phyloP scores from a whole-genome alignment of 768 basidiomycete species.

The Kwoniella newhampshirensis region DNA sequence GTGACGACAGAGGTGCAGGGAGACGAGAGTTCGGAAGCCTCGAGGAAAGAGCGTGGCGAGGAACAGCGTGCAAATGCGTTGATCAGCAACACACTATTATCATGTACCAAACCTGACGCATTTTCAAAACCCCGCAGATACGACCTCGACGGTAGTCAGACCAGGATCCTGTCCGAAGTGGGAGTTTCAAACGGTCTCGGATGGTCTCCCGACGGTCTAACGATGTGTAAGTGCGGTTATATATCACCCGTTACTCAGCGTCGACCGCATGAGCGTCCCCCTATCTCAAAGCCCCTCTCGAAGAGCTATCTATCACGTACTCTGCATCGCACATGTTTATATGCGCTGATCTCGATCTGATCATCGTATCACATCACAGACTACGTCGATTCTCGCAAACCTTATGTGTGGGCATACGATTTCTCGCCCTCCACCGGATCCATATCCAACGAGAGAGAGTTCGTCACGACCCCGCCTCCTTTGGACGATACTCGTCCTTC shows the following conservation, averaged over 20 bases:
- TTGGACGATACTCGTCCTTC: constrained; percentile 14
- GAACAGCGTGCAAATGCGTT: too few species aligned
- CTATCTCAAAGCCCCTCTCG: too few species aligned
- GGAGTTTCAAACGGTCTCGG: constrained; percentile 48
- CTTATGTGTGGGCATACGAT: constrained; percentile 30
- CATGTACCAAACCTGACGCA: not conserved
- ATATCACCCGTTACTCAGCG: not conserved
- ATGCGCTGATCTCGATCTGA: not conserved
- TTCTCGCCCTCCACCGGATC: constrained; percentile 37
- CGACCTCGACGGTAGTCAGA: constrained; percentile 40
- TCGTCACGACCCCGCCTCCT: constrained; percentile 29
- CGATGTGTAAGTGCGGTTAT: constrained; percentile 41
- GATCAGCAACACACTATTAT: not conserved
- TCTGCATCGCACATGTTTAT: not conserved
- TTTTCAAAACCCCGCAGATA: constrained; percentile 23
- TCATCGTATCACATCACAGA: constrained; percentile 19
- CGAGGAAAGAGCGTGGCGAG: too few species aligned
- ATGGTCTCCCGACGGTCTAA: constrained; percentile 43
- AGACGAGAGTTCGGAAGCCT: too few species aligned
- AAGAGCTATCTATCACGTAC: too few species aligned
- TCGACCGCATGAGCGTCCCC: not conserved
- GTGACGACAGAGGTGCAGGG: too few species aligned
- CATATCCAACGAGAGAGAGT: constrained; percentile 25
- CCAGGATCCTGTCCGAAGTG: constrained; percentile 33
- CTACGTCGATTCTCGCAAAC: constrained; percentile 47